phyloP scores from a whole-genome alignment of 2,329 filamentous ascomycete species.

The Ascochyta rabiei region DNA sequence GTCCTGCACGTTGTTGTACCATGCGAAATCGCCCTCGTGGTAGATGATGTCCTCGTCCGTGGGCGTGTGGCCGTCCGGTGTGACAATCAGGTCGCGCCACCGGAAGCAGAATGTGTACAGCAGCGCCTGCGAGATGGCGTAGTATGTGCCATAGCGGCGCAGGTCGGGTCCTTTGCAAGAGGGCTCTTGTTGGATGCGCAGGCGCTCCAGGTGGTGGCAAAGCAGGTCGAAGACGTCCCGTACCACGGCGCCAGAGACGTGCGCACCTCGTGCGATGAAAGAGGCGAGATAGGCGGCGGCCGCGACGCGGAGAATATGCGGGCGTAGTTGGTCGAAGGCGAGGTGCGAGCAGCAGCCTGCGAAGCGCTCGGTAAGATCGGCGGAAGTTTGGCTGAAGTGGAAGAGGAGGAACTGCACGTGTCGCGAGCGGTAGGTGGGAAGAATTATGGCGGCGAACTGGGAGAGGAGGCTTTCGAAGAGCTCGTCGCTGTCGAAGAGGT shows the following conservation, averaged over 20 bases:
- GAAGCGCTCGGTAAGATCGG: constrained; percentile 80
- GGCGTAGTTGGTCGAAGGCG: constrained; percentile 67
- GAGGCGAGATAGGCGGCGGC: constrained; percentile 92
- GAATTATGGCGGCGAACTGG: constrained; percentile 85
- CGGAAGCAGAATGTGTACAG: constrained; percentile 98
- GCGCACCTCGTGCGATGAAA: constrained; percentile 88
- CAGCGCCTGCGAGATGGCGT: constrained; percentile 84
- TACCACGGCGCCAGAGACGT: constrained; percentile 77
- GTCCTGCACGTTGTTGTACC: constrained; percentile 76
- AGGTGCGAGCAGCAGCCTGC: constrained; percentile 76
- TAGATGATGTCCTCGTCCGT: constrained; percentile 61
- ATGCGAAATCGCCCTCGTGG: constrained; percentile 75
- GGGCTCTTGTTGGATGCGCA: constrained; percentile 74
- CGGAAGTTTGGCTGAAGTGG: constrained; percentile 86
- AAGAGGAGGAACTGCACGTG: constrained; percentile 97
- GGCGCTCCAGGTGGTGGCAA: constrained; percentile 74
- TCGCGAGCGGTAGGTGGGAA: constrained; percentile 88
- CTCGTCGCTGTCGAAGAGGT: constrained; percentile 68
- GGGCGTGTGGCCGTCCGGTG: constrained; percentile 52
- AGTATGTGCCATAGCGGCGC: constrained; percentile 82
- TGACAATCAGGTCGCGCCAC: constrained; percentile 84
- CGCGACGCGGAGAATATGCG: constrained; percentile 77
- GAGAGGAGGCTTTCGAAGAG: constrained; percentile 79
- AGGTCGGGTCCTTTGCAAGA: constrained; percentile 84
- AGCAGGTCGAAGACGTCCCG: constrained; percentile 82